phyloP scores from a whole-genome alignment of 2,329 filamentous ascomycete species.

The Zymoseptoria pseudotritici region DNA sequence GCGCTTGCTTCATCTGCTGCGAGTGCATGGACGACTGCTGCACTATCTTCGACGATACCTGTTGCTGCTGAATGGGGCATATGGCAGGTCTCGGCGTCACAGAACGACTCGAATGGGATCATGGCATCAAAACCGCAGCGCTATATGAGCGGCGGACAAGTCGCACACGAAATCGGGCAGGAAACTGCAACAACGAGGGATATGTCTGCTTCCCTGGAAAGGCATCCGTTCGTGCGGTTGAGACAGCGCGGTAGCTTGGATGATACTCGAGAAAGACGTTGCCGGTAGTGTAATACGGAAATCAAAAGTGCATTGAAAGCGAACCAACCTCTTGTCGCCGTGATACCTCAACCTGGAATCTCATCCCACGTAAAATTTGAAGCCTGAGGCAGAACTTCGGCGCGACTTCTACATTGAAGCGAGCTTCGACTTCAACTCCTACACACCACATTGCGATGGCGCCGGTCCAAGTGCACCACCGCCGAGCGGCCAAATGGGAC shows the following conservation, averaged over 20 bases:
- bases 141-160: not conserved
- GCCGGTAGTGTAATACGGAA: not conserved
- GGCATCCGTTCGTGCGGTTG: not conserved
- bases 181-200: not conserved
- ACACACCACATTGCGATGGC: not conserved
- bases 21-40: slow-evolving; percentile 1
- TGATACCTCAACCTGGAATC: no score
- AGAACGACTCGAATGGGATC: not conserved
- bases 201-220: not conserved
- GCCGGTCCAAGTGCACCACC: not conserved
- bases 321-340: no score
- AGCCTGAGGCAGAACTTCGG: not conserved
- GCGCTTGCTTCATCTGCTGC: not conserved
- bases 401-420: not conserved
- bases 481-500: not conserved
- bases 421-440: not conserved
- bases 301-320: not conserved
- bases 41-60: not conserved
- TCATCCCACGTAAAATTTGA: no score
- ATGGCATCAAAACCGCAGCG: not conserved
- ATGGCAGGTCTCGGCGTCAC: not conserved
- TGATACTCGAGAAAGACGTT: not conserved
- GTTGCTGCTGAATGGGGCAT: not conserved
- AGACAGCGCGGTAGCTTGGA: no score
- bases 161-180: not conserved